These are phyloP conservation scores for Amaranthus hypochondriacus DNA, from an alignment of 148 eudicot species.

Conservation along the genomic window DNA sequence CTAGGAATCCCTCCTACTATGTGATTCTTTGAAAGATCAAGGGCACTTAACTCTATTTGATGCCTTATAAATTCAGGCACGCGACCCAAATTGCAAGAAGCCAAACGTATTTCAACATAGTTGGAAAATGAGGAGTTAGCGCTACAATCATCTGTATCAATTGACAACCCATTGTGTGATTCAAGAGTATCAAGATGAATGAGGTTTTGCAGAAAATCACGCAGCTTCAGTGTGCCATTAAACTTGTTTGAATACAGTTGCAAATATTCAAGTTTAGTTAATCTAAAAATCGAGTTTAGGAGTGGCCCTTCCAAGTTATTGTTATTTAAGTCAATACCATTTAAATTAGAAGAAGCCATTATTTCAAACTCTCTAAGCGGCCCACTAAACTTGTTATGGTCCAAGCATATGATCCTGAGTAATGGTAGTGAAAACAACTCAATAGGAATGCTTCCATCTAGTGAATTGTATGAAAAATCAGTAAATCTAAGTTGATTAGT, in stretches of 20 bases:
- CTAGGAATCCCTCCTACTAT: no score
- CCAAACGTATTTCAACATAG: no score
- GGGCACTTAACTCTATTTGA: constrained; percentile 21
- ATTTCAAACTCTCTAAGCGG: neutral
- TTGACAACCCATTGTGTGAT: constrained; percentile 25
- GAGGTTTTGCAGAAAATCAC: constrained; percentile 11
- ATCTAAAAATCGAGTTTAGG: constrained; percentile 26
- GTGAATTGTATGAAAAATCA: constrained; percentile 18
- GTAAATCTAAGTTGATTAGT: constrained; percentile 21
- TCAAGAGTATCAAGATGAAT: constrained; percentile 25
- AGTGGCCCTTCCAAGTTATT: constrained; percentile 13
- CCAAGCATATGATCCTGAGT: no score
- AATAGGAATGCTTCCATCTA: no score
- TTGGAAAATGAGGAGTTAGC: constrained; percentile 17
- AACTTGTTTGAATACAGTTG: constrained; percentile 23
- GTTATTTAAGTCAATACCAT: constrained; percentile 25
- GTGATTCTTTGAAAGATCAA: neutral
- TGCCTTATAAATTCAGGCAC: no score
- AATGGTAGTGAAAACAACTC: no score
- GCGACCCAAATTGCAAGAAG: no score
- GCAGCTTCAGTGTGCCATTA: neutral
- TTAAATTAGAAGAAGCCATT: constrained; percentile 22
- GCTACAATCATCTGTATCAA: neutral
- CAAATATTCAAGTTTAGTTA: constrained; percentile 18
- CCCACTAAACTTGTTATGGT: constrained; percentile 17